Evolutionary conservation across 768 basidiomycete genomes (phyloP).

Genomic region (Hericium coralloides): DNA sequence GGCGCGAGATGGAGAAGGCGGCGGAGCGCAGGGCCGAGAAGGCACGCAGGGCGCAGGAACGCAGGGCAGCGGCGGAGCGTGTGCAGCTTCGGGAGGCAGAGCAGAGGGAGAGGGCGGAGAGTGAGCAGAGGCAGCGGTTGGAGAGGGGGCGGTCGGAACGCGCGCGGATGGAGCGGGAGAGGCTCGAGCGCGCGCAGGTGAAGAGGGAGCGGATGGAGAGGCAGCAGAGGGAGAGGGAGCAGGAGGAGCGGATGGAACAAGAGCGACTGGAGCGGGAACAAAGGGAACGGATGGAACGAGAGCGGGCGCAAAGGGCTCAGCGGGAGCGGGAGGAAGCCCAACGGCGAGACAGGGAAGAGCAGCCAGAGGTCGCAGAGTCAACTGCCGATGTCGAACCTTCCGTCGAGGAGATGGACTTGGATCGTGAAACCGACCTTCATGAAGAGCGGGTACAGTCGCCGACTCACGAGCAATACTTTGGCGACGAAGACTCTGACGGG

Average conservation of each 20-base stretch:
- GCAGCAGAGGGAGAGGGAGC: neutral
- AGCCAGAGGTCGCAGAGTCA: neutral
- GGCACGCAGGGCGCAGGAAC: neutral
- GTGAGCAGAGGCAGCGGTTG: neutral
- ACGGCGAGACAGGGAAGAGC: neutral
- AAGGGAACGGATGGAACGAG: neutral
- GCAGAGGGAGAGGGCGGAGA: neutral
- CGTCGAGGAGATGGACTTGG: neutral
- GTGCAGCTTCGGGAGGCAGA: neutral
- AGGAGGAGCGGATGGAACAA: neutral
- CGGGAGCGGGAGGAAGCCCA: neutral
- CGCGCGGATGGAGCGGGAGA: neutral
- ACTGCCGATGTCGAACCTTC: neutral
- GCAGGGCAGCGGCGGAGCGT: conserved; percentile 3
- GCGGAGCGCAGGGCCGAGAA: neutral
- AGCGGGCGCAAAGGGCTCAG: neutral
- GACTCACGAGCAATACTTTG: neutral
- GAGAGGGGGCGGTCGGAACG: neutral
- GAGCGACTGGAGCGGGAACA: neutral
- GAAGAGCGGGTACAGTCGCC: neutral
- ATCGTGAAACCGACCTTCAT: neutral
- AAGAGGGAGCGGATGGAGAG: neutral
- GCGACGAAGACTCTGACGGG: neutral
- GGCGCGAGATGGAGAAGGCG: neutral
- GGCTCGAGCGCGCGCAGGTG: neutral